Evolutionary conservation across 2,329 filamentous ascomycete genomes (phyloP).

Genomic region (Trichophyton mentagrophytes): DNA sequence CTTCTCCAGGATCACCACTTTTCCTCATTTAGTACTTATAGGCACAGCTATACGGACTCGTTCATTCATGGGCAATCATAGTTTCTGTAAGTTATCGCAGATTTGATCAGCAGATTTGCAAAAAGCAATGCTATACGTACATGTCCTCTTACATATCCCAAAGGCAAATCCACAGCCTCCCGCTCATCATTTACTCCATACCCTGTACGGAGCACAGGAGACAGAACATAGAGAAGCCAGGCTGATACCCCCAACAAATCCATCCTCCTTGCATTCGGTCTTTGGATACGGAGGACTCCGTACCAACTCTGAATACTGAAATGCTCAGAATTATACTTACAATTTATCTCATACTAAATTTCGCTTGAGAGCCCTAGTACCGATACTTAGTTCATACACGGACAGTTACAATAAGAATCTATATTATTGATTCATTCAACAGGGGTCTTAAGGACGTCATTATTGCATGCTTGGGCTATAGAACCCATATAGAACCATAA

Average conservation of each 20-base stretch:
- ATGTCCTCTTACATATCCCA: not conserved
- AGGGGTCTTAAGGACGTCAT: not conserved
- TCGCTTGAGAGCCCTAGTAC: not conserved
- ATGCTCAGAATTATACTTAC: not conserved
- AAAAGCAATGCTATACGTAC: not conserved
- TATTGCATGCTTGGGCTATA: not conserved
- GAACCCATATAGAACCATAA: not conserved
- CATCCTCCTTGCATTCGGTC: not conserved
- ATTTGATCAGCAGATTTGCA: not conserved
- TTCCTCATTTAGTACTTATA: not conserved
- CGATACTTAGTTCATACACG: not conserved
- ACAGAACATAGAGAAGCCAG: not conserved
- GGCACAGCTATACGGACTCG: not conserved
- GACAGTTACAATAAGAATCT: not conserved
- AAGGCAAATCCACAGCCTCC: not conserved
- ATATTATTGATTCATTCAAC: not conserved
- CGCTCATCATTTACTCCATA: not conserved
- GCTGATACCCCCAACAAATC: not conserved
- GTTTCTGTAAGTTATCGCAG: not conserved
- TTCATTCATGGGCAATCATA: not conserved
- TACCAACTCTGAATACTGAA: no score
- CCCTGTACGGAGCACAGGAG: not conserved
- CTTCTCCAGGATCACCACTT: not conserved
- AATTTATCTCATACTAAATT: not conserved
- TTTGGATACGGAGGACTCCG: no score